Base-by-base conservation (phyloP, 768 basidiomycete genomes). In the Boletus rubroflammeus region DNA sequence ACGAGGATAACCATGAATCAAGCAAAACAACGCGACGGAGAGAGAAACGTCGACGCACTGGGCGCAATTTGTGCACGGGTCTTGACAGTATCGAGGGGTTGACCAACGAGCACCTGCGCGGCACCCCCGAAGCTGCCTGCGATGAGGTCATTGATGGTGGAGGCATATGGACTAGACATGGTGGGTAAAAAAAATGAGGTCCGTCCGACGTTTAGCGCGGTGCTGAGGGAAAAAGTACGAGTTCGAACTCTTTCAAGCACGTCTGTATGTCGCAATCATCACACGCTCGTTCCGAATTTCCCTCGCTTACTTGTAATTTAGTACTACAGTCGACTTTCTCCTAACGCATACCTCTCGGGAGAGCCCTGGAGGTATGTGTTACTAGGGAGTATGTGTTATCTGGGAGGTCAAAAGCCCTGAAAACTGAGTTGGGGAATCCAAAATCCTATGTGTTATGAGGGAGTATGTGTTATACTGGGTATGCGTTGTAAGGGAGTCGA, bases 101-200 rank as follows among this genome's bases (percentile, higher is more conserved):
- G 95, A 3, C 95, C 93, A n/a, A 94, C 88, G 11, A 98, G 75
- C 13, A 98, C 95, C 63, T 98, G 96, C 0, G 91, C 86, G 2
- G 93, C 93, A n/a, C 96, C 96, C 31, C 85, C 95, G 7, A 92
- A 80, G 68, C 89, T 91, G 6, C 95, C 95, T 0, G 94, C 88
- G 23, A 95, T 70, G 28, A 98, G 81, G 65, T 92, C 90, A 61
- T 93, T 91, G 36, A 86, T 65, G 0, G 88, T 90, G 42, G 80
- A 73, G n/a, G 80, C 69, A 44, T 73, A 73, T 8, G 61, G 41
- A 35, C 54, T 60, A 17, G 65, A 28, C 65, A 66, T 67, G 39
- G 28, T 14, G 35, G n/a, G 21, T 15, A 15, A 26, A 32, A 25
- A 28, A 26, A 17, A 1, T 9, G 44, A 39, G 15, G 29, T n/a